These are phyloP conservation scores for Pyrus hybrid DNA, from an alignment of 331 rosid species.

Conservation along the genomic window DNA sequence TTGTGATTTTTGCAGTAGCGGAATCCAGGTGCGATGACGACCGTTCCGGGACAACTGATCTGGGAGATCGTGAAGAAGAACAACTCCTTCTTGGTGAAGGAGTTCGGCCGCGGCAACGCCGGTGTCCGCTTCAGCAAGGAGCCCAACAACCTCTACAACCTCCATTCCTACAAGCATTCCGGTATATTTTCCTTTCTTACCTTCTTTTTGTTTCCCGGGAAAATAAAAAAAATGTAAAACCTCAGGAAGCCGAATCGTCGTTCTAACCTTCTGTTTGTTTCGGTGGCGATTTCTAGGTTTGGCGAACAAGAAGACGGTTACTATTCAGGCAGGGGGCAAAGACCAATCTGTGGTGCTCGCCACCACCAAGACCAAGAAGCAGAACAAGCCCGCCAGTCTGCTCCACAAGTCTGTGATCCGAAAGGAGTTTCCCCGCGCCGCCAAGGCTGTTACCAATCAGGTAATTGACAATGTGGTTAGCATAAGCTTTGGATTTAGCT, in stretches of 20 bases:
- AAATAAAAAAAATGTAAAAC: neutral
- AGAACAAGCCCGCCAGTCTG: constrained; percentile 67
- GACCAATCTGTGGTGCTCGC: constrained; percentile 71
- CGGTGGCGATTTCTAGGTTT: constrained; percentile 36
- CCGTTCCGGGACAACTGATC: constrained; percentile 32
- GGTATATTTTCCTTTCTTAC: constrained; percentile 24
- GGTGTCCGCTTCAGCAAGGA: constrained; percentile 83
- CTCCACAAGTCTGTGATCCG: constrained; percentile 81
- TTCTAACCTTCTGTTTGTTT: neutral
- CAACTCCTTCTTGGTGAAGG: constrained; percentile 78
- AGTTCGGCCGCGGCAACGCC: constrained; percentile 79
- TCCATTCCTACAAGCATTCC: constrained; percentile 72
- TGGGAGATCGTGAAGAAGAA: constrained; percentile 79
- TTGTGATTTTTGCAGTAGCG: neutral
- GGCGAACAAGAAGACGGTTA: constrained; percentile 92
- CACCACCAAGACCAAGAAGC: constrained; percentile 84
- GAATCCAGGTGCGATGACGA: constrained; percentile 32
- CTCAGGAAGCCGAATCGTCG: neutral
- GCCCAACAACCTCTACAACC: constrained; percentile 81
- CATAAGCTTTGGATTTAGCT: neutral
- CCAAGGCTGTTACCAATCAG: constrained; percentile 80
- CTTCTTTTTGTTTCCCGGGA: neutral
- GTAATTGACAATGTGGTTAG: constrained; percentile 14
- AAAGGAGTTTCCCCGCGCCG: constrained; percentile 81
- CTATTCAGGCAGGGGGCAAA: constrained; percentile 67